phyloP scores from a whole-genome alignment of 176 grass and related monocot species.

The Thalia dealbata region DNA sequence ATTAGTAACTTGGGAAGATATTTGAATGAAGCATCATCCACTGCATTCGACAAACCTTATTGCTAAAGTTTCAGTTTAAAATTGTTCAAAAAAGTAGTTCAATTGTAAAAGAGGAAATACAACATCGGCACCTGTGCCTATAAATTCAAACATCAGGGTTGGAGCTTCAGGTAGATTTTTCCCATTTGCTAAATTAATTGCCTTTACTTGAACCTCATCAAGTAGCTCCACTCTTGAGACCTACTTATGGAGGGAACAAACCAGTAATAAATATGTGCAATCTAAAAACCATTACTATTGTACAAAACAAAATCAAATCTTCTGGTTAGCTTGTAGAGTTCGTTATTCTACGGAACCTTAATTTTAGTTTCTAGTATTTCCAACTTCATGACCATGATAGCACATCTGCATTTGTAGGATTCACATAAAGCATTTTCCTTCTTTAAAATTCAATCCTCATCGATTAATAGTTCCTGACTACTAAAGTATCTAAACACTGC shows the following conservation, averaged over 20 bases:
- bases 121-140: constrained; percentile 73
- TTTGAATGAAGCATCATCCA: not conserved
- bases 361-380: not conserved
- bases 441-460: not conserved
- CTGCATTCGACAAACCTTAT: not conserved
- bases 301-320: not conserved
- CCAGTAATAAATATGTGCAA: not conserved
- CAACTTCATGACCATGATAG: not conserved
- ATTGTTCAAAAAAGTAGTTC: not conserved
- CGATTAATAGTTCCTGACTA: not conserved
- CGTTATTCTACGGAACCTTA: not conserved
- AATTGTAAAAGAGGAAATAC: constrained; percentile 2
- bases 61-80: not conserved
- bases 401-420: not conserved
- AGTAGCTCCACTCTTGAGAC: constrained; percentile 91
- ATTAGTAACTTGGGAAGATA: not conserved
- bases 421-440: not conserved
- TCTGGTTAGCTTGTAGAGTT: not conserved
- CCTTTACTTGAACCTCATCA: constrained; percentile 96
- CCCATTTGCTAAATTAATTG: constrained; percentile 86
- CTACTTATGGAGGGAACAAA: constrained; percentile 34
- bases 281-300: not conserved
- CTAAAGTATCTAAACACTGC: too few relatives aligned
- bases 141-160: constrained; percentile 97
- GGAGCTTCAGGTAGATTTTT: constrained; percentile 87